Evolutionary conservation across 805 yeast species (phyloP), one percentile per base, ranked within the genome.

Genomic region (Saccharomyces mikatae): DNA sequence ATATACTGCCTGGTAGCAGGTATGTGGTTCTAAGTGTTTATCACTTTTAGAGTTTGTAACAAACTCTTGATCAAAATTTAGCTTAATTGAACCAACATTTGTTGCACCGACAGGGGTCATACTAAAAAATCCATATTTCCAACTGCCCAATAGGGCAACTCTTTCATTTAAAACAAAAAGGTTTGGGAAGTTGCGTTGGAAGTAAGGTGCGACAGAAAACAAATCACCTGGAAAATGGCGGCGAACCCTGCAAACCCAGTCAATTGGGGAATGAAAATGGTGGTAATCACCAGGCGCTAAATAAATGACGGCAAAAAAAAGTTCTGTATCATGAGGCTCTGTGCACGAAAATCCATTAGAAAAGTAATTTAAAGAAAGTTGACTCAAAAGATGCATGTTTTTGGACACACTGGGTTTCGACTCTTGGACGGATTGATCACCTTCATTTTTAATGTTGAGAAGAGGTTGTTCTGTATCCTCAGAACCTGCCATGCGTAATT

Each of bases 91-190:
- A 5, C 99, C 99, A 30, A 94, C 99, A 72, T 94, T 94, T 2
- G 99, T 94, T 26, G 99, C 99, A 13, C 99, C 99, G 11, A 94
- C 99, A 0, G 99, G 97, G 0, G 96, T 92, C 99, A 94, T 94
- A 60, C 95, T 86, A 74, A 94, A 94, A 64, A 94, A 94, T 0
- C 99, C 99, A 68, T 94, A 80, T 67, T 87, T 88, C 99, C 99
- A 94, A 64, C 89, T 84, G 1, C 99, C 99, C 54, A 94, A 78
- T 50, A 94, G 73, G 0, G 99, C 96, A 2, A 94, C 99, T 62
- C 99, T 80, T 72, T 94, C 99, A 68, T 94, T 94, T 61, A 94
- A 74, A 3, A 92, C 88, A 68, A 94, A 94, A 59, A 94, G 78
- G 44, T 94, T 92, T 52, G 86, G 85, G 55, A 94, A 79, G 26